Evolutionary conservation across 2,329 filamentous ascomycete species (phyloP), one percentile per base, ranked within the genome.

Genomic region (Penicillium crustosum): DNA sequence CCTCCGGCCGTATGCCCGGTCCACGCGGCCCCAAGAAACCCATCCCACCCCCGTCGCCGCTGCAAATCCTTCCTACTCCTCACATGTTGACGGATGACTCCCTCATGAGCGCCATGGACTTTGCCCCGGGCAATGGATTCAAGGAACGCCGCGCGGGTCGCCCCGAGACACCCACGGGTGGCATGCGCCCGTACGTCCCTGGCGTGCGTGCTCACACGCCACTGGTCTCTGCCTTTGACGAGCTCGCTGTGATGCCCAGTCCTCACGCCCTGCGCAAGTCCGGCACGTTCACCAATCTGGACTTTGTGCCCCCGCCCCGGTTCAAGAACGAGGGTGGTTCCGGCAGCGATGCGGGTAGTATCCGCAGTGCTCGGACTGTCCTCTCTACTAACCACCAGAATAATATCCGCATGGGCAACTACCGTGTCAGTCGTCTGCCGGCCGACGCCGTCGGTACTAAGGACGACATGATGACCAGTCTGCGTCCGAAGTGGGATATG

Each of bases 31-130:
- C 82, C n/a, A 83, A 81, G 69, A 82, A 83, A 73, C 80, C 82
- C 50, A 73, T 87, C 65, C 89, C 91, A 27, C 91, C 93, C 6
- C 94, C 93, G 1, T 73, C 84, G 29, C 82, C 87, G 13, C 83
- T 99, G 23, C 83, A 80, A 48, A 88, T 90, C 1, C 81, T 99
- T 21, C 93, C 93, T 9, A 95, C 91, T 1, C 93, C 94, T 0
- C 87, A 89, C 51, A 89, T 91, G 79, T 82, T 99, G 42, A 89
- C 82, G 69, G 93, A 96, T 60, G 92, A 96, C 71, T 87, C 96
- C 63, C 86, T 89, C 73, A 89, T 77, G 64, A 61, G 49, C 67
- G 82, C 91, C 0, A 83, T 89, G 57, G 93, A 97, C 66, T 97
- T 96, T 75, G 94, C 94, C 0, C 94, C 94, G 25, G 91, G 90